Evolutionary conservation across 345 rosid species (phyloP).

Genomic region (Noccaea bulbosa): DNA sequence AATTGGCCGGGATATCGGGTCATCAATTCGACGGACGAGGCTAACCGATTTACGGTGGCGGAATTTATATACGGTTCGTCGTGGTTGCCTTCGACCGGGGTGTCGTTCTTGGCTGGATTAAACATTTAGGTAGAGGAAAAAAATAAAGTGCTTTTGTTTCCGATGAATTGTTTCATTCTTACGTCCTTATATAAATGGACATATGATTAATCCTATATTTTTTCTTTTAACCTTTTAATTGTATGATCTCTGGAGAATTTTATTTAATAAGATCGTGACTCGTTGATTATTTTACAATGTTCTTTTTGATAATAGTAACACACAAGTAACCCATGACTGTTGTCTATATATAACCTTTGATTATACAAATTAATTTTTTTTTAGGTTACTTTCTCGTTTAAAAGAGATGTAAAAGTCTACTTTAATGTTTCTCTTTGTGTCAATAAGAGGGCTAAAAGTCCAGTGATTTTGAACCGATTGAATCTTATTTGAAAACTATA

Average conservation of each 20-base stretch:
- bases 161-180: slow-evolving; percentile 46
- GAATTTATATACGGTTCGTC: slow-evolving; percentile 89
- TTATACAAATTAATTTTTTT: too few species aligned
- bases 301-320: too few species aligned
- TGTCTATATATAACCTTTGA: neutral
- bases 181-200: slow-evolving; percentile 40
- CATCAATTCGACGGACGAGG: slow-evolving; percentile 69
- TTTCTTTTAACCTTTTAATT: slow-evolving; percentile 26
- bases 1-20: slow-evolving; percentile 84
- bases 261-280: slow-evolving; percentile 23
- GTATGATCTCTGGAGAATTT: slow-evolving; percentile 4
- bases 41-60: slow-evolving; percentile 75
- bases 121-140: slow-evolving; percentile 46
- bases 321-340: neutral
- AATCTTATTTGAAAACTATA: neutral
- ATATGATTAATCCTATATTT: slow-evolving; percentile 33
- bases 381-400: neutral
- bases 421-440: neutral
- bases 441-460: slow-evolving; percentile 22
- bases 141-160: slow-evolving; percentile 28
- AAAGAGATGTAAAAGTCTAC: neutral
- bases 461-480: neutral
- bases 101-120: slow-evolving; percentile 86
- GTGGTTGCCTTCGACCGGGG: slow-evolving; percentile 98
- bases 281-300: neutral